phyloP scores from a whole-genome alignment of 2,329 filamentous ascomycete species.

The Ceratocystis variospora region DNA sequence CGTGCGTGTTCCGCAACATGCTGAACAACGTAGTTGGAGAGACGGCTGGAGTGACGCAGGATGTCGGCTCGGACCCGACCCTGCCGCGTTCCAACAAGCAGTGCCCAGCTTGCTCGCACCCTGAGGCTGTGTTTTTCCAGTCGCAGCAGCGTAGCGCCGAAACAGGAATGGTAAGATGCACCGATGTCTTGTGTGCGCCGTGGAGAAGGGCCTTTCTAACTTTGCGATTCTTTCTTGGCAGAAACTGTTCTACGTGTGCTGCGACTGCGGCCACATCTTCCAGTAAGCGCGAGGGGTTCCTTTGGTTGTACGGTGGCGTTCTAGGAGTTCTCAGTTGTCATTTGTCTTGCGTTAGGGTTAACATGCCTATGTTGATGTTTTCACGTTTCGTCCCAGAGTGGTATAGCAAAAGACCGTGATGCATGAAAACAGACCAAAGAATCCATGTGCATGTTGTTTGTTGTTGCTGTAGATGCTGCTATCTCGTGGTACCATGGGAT shows the following conservation, averaged over 20 bases:
- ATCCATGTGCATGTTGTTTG: background rate
- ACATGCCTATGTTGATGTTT: background rate
- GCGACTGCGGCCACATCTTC: slow-evolving; percentile 82
- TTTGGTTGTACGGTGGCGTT: slow-evolving; percentile 11
- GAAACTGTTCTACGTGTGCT: slow-evolving; percentile 93
- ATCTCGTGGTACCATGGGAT: background rate
- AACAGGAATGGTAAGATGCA: slow-evolving; percentile 78
- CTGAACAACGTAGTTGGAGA: slow-evolving; percentile 85
- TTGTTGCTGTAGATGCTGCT: background rate
- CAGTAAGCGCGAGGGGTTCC: slow-evolving; percentile 28
- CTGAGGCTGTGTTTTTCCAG: slow-evolving; percentile 96
- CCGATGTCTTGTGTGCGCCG: background rate
- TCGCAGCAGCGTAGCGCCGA: slow-evolving; percentile 93
- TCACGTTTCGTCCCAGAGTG: background rate
- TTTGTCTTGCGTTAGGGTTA: background rate
- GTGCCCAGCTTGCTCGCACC: slow-evolving; percentile 73
- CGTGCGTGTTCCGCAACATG: slow-evolving; percentile 91
- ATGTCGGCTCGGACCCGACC: slow-evolving; percentile 95
- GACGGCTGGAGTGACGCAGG: slow-evolving; percentile 92
- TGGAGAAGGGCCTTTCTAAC: background rate
- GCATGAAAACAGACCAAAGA: no score
- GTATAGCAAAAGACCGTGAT: no score
- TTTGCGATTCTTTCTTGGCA: slow-evolving; percentile 26
- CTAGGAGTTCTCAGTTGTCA: slow-evolving; percentile 2
- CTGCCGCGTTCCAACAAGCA: slow-evolving; percentile 77